A percentile compares a stretch with the other conserved stretches of the same genome.
Evolutionary conservation across 495 filamentous ascomycete genomes (phyloP).

Genomic region (Aspergillus ellipticus): DNA sequence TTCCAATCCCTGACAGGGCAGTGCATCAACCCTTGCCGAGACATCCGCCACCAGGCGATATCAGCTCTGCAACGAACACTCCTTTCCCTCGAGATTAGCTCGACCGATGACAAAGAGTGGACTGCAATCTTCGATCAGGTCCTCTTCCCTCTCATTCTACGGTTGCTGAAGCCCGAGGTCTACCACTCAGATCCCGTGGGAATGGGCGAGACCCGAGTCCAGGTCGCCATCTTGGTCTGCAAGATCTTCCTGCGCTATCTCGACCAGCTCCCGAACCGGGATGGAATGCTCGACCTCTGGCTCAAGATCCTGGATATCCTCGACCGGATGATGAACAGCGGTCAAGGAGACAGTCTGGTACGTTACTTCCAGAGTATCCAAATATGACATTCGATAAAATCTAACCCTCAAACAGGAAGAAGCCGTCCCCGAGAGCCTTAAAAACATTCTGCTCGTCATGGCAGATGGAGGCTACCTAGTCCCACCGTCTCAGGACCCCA

Average conservation of each 20-base stretch:
- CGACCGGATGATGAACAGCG: conserved; percentile 94
- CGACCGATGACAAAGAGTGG: conserved; percentile 81
- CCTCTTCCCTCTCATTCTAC: conserved; percentile 87
- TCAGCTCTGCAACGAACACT: conserved; percentile 83
- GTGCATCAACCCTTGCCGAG: conserved; percentile 92
- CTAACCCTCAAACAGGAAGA: conserved; percentile 60
- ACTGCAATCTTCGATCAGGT: conserved; percentile 91
- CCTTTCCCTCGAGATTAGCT: conserved; percentile 73
- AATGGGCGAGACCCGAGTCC: conserved; percentile 93
- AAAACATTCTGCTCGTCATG: conserved; percentile 97
- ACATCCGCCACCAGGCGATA: conserved; percentile 85
- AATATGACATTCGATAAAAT: neutral
- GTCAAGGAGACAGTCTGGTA: conserved; percentile 86
- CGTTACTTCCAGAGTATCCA: too few species aligned
- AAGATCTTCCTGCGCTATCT: conserved; percentile 96
- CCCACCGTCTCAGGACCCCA: conserved; percentile 49
- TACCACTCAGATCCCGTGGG: conserved; percentile 88
- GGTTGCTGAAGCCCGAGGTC: conserved; percentile 90
- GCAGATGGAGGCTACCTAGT: conserved; percentile 81
- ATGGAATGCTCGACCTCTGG: conserved; percentile 94
- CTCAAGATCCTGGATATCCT: conserved; percentile 89
- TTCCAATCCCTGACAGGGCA: conserved; percentile 84
- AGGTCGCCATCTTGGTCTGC: conserved; percentile 85
- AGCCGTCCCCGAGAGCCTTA: conserved; percentile 90
- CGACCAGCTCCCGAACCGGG: conserved; percentile 75